Evolutionary conservation across 257 asterid genomes (phyloP), one percentile per base, ranked within the genome.

Genomic region (Orobanche coerulescens): DNA sequence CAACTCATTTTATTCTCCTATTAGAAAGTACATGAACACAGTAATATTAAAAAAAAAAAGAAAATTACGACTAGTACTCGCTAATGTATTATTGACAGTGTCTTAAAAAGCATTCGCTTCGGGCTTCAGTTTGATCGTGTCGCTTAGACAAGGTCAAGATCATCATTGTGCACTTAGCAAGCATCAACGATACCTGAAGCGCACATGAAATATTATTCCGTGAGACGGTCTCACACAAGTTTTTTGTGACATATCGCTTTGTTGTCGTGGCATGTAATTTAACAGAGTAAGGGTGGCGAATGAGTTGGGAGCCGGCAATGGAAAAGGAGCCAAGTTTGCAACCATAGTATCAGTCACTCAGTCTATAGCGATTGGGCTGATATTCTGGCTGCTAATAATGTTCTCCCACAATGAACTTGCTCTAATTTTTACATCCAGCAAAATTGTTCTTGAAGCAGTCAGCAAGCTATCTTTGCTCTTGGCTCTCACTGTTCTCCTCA

Each of bases 271-370:
- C 39, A 4, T 19, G 2, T 25, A 30, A 30, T 30, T 30, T 44
- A 2, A 61, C 77, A 88, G 96, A 54, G 96, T 88, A 23, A 76
- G 96, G 53, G 90, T 88, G 24, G 94, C 96, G 42, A 88, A 88
- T 69, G 94, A 88, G 43, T 42, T 85, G 6, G 94, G 94, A 61
- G 90, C 90, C 1, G 88, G 83, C 11, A 83, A 81, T 20, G 94
- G 86, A 1, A 83, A 79, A 73, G 83, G 84, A 22, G 94, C 91
- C 5, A 83, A 36, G 24, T 85, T 83, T 70, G 91, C 94, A 1
- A 72, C 86, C 0, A 34, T 79, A 11, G 84, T 85, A n/a, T 64
- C 94, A 1, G 91, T 85, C 52, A 40, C 42, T 34, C 62, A 82
- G 44, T 85, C 94, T 0, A 4, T 65, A 1, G 0, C 59, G 4